Conservation (phyloP, 164 flowering plant species). For the Annona cherimola region DNA sequence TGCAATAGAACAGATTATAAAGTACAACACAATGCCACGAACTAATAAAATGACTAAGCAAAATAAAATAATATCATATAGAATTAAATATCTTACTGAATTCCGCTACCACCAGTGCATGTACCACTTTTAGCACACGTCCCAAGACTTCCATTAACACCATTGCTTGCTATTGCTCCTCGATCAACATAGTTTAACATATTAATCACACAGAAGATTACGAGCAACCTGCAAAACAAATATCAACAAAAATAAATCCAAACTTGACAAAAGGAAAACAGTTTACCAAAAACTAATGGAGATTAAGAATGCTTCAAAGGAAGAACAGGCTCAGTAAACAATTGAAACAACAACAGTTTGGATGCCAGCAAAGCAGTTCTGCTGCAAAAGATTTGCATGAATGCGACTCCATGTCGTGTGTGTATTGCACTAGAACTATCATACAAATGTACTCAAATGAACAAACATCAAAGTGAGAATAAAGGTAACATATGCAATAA, state of each 20-base stretch:
- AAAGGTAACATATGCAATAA: too few relatives aligned
- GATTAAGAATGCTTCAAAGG: not conserved
- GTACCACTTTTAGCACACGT: conserved; percentile 59
- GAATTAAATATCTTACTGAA: conserved; percentile 62
- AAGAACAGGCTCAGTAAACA: not conserved
- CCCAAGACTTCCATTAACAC: conserved; percentile 75
- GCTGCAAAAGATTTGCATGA: not conserved
- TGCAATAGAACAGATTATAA: not conserved
- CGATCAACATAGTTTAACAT: conserved; percentile 90
- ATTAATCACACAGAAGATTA: conserved; percentile 75
- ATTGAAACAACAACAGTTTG: too few relatives aligned
- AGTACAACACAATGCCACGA: not conserved
- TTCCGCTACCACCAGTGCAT: conserved; percentile 77
- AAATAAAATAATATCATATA: conserved; percentile 2
- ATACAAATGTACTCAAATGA: too few relatives aligned
- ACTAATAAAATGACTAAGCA: not conserved
- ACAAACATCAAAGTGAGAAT: too few relatives aligned
- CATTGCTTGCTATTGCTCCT: conserved; percentile 96
- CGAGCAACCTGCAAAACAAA: conserved; percentile 59
- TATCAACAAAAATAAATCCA: not conserved
- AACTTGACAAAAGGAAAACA: not conserved
- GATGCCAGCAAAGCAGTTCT: not conserved
- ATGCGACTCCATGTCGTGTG: not conserved
- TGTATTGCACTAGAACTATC: not conserved
- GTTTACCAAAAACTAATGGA: not conserved